phyloP scores from a whole-genome alignment of 73 alveolate species.

The Symbiodinium pilosum region DNA sequence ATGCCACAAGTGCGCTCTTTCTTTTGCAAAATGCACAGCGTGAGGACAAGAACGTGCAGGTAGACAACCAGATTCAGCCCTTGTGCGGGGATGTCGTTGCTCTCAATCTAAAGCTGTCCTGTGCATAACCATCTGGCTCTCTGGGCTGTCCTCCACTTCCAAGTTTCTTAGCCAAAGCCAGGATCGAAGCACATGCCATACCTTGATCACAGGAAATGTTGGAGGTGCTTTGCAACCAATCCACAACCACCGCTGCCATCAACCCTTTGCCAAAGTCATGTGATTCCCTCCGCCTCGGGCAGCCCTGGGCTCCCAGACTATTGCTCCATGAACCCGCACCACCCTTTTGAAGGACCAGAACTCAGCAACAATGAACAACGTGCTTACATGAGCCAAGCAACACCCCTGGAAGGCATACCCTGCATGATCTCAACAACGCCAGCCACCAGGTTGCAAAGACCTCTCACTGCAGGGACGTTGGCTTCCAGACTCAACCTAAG shows the following conservation, averaged over 20 bases:
- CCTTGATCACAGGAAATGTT: neutral
- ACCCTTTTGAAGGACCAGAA: no score
- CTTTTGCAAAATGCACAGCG: no score
- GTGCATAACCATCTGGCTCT: neutral
- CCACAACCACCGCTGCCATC: neutral
- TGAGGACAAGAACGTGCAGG: neutral
- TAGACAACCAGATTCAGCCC: no score
- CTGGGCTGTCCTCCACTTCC: slow-evolving; percentile 34
- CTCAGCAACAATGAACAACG: no score
- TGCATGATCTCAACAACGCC: slow-evolving; percentile 89
- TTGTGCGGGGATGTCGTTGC: no score
- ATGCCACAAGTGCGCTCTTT: no score
- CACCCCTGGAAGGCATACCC: slow-evolving; percentile 81
- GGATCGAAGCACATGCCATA: slow-evolving; percentile 90
- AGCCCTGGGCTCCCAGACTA: no score
- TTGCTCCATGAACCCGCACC: no score
- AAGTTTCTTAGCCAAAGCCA: slow-evolving; percentile 77
- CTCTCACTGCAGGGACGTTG: no score
- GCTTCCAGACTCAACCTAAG: no score
- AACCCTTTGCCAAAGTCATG: no score
- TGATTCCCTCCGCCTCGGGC: no score
- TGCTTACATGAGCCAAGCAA: neutral
- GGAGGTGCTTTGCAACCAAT: neutral
- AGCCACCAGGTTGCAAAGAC: slow-evolving; percentile 70
- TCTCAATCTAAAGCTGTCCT: neutral